A percentile compares a stretch with the other conserved stretches of the same genome.
phyloP scores from a whole-genome alignment of 345 rosid genomes.

The Turritis glabra region DNA sequence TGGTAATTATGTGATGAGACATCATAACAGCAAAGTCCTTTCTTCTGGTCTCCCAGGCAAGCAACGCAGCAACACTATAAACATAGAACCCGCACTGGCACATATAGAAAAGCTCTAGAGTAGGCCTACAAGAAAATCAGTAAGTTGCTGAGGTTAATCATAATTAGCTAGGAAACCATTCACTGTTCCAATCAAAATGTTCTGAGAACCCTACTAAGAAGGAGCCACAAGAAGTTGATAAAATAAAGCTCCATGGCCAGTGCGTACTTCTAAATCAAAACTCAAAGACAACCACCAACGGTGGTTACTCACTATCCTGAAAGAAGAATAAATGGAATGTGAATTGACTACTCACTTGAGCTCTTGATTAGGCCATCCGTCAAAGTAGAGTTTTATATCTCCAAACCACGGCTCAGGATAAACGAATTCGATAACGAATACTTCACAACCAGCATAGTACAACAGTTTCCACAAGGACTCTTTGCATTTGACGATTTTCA shows the following conservation, averaged over 20 bases:
- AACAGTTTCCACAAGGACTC: slow-evolving; percentile 86
- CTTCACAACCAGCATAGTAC: slow-evolving; percentile 66
- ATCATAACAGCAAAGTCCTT: slow-evolving; percentile 89
- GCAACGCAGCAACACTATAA: slow-evolving; percentile 74
- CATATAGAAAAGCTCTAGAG: slow-evolving; percentile 68
- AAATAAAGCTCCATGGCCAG: neutral
- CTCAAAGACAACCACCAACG: neutral
- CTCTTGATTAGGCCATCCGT: slow-evolving; percentile 86
- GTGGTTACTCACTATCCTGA: too few relatives aligned
- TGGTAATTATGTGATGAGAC: slow-evolving; percentile 93
- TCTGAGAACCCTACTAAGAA: neutral
- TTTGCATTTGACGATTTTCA: slow-evolving; percentile 60
- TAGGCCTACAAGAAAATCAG: slow-evolving; percentile 49
- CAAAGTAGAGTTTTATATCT: slow-evolving; percentile 53
- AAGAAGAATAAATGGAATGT: neutral
- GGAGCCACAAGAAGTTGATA: neutral
- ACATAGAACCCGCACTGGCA: slow-evolving; percentile 88
- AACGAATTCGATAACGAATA: slow-evolving; percentile 48
- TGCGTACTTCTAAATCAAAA: neutral
- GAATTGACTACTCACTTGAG: slow-evolving; percentile 52
- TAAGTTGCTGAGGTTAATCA: neutral
- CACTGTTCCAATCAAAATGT: neutral
- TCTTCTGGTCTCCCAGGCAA: slow-evolving; percentile 83
- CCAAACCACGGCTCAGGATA: slow-evolving; percentile 63
- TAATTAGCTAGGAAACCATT: neutral